Conservation (phyloP, 2,329 filamentous ascomycete genomes). For the Aspergillus thermomutatus region DNA sequence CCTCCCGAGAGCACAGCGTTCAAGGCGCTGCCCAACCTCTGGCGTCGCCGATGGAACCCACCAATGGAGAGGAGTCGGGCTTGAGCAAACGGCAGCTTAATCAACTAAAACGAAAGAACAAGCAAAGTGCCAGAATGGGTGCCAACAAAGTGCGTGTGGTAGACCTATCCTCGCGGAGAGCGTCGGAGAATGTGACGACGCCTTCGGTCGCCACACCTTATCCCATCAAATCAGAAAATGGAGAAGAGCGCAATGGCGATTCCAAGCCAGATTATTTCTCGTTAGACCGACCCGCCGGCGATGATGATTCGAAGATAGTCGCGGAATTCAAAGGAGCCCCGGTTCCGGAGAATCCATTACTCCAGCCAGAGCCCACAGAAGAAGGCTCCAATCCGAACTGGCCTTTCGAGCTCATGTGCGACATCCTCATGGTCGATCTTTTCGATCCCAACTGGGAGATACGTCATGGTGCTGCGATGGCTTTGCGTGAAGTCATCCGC, state of each 20-base stretch:
- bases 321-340: conserved; percentile 89
- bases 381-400: conserved; percentile 69
- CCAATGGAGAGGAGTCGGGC: conserved; percentile 62
- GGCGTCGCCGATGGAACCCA: conserved; percentile 48
- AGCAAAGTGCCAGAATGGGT: conserved; percentile 82
- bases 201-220: conserved; percentile 52
- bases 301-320: conserved; percentile 89
- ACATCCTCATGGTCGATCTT: conserved; percentile 88
- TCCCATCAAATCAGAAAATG: conserved; percentile 60
- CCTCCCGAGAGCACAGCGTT: conserved; percentile 45
- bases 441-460: conserved; percentile 96
- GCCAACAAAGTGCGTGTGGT: conserved; percentile 88
- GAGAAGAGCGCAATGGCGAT: conserved; percentile 56
- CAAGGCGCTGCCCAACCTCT: conserved; percentile 40
- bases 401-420: conserved; percentile 91
- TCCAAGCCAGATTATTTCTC: conserved; percentile 83
- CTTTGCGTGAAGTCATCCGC: conserved; percentile 82
- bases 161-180: conserved; percentile 70
- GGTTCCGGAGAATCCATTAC: conserved; percentile 77
- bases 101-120: conserved; percentile 88
- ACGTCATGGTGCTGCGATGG: conserved; percentile 93
- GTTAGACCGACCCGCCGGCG: conserved; percentile 72
- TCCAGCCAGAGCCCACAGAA: conserved; percentile 72
- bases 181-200: conserved; percentile 63
- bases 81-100: conserved; percentile 93